Base-by-base conservation (phyloP, 495 filamentous ascomycete genomes). In the Lophiostoma macrostomum region DNA sequence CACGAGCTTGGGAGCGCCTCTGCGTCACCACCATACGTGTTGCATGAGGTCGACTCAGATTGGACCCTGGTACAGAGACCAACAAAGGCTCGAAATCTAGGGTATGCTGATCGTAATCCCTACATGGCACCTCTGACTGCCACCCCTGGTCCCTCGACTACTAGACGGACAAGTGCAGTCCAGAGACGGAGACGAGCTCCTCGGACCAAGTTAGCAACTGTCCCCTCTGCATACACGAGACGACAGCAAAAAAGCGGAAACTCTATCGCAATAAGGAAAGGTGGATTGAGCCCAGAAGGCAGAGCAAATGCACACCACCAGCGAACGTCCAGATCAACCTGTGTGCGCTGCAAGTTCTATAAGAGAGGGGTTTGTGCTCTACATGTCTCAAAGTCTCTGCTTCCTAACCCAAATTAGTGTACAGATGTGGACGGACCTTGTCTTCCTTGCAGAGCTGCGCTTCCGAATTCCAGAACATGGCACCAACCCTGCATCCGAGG, bases 331-430 rank as follows among this genome's bases (percentile, higher is more conserved):
- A 58, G 18, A 23, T 25, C 8, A 37, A 43, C 37, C 14, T 25
- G 18, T 63, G 60, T 54, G 8, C 60, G 60, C 6, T 63, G 60
- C 45, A 58, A 44, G 36, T 37, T 63, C 19, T 63, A 55, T 28
- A 58, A 55, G n/a, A n/a, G 28, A 16, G 31, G 38, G 7, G 60
- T 63, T 58, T 27, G 60, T 29, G 20, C 24, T 12, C 19, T 18
- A 6, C 46, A 14, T 28, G 24, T 2, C 7, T 40, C 7, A n/a
- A 23, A 19, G 10, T 3, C 1, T 36, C 14, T 29, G 20, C 34
- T 46, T 13, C 43, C 40, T 41, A 13, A 59, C 30, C 5, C 23
- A 42, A 5, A 7, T n/a, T 35, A 64, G 61, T 64, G 61, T 16
- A n/a, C n/a, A n/a, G 57, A 60, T 40, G 34, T 45, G 20, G 57